These are phyloP conservation scores for Cupressus sempervirens DNA, from an alignment of 75 land plant genomes.

Conservation along the genomic window DNA sequence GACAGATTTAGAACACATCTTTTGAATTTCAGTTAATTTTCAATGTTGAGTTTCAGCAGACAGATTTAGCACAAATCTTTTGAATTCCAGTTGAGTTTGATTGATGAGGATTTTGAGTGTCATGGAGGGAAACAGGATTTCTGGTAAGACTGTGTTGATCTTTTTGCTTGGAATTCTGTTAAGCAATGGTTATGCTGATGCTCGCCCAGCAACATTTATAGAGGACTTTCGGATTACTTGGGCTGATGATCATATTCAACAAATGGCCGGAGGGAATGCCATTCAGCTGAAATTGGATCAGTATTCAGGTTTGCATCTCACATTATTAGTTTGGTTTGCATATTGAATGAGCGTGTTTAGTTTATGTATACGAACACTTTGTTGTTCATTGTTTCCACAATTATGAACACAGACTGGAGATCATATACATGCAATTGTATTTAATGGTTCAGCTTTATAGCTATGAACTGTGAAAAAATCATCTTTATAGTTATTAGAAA, in stretches of 20 bases:
- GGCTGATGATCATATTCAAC: slow-evolving; percentile 41
- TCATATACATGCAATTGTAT: too few species aligned
- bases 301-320: slow-evolving; percentile 33
- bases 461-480: too few species aligned
- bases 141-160: not conserved
- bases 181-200: not conserved
- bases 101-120: not conserved
- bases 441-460: too few species aligned
- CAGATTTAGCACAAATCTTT: not conserved
- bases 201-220: slow-evolving; percentile 44
- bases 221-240: slow-evolving; percentile 50
- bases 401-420: too few species aligned
- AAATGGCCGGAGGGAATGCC: slow-evolving; percentile 30
- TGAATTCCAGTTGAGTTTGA: not conserved
- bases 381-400: too few species aligned
- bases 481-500: too few species aligned
- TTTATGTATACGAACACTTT: not conserved
- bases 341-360: not conserved
- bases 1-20: too few species aligned
- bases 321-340: not conserved
- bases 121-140: not conserved
- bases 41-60: too few species aligned
- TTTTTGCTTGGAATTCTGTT: not conserved
- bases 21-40: too few species aligned
- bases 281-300: slow-evolving; percentile 53